Evolutionary conservation across 768 basidiomycete genomes (phyloP).

Genomic region (Cytidiella melzeri): DNA sequence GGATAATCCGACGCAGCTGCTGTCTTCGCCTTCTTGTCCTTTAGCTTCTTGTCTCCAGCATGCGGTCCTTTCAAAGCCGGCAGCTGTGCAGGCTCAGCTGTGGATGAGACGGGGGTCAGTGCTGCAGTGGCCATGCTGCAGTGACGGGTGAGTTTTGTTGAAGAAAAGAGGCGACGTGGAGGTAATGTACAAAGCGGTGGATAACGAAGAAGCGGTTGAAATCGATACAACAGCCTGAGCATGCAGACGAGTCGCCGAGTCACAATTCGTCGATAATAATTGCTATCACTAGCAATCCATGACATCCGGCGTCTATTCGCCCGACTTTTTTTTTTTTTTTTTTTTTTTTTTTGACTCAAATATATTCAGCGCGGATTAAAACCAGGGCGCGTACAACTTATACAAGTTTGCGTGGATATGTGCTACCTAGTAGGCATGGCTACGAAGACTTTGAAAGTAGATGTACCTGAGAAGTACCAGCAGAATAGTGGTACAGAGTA

Average conservation of each 20-base stretch:
- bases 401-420: no score
- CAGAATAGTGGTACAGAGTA: no score
- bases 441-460: no score
- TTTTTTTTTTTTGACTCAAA: no score
- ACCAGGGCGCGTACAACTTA: no score
- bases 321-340: no score
- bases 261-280: slow-evolving; percentile 7
- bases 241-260: slow-evolving; percentile 23
- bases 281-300: not conserved
- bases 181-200: slow-evolving; percentile 15
- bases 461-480: no score
- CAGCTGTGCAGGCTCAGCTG: slow-evolving; percentile 44
- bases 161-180: slow-evolving; percentile 3
- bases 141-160: slow-evolving; percentile 13
- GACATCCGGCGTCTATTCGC: not conserved
- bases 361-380: no score
- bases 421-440: no score
- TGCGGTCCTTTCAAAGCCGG: slow-evolving; percentile 42
- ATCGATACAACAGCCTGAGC: slow-evolving; percentile 30
- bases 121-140: slow-evolving; percentile 42
- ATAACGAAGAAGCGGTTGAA: slow-evolving; percentile 18
- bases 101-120: slow-evolving; percentile 38
- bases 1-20: slow-evolving; percentile 41
- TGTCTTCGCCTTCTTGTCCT: slow-evolving; percentile 35
- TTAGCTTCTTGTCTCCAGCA: slow-evolving; percentile 32